Base-by-base conservation (phyloP, 768 basidiomycete species). In the Podaxis pistillaris region DNA sequence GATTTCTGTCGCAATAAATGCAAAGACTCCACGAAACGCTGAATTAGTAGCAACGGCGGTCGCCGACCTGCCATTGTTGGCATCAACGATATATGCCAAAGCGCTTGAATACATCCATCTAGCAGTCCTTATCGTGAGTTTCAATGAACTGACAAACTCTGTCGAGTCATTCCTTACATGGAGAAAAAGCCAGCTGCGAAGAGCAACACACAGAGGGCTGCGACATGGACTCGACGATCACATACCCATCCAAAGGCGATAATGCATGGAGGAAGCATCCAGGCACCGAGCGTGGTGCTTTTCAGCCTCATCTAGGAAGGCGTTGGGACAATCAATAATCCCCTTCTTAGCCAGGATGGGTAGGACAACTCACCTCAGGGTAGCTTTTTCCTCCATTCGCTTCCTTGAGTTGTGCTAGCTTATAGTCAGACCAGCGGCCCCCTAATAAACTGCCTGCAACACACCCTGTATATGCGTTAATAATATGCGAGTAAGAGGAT, bases 11-110 rank as follows among this genome's bases (percentile, higher is more conserved):
- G 86, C 84, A 17, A 90, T 69, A 70, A 90, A 90, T 2, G 88
- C 93, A 15, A 81, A 74, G 3, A 81, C 49, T 0, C 94, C 92
- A 54, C 94, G 83, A 72, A 90, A 90, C 33, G 82, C 83, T 61
- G 89, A 90, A 72, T 96, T 96, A 30, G 82, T 75, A 0, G 93
- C 92, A 6, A 86, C 83, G 1, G 90, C 92, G 2, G 85, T 85
- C 3, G 89, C 86, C 1, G 91, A 91, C 30, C 90, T 83, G 8
- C 94, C 94, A 5, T 80, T 78, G 70, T 96, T 97, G 4, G 92
- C 86, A 67, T 97, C 94, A 15, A 95, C 92, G 37, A 95, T 79
- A 68, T 94, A 96, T 0, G 94, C 89, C 33, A 96, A 74, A 0
- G 90, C 73, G 60, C 74, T 77, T 6, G 74, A 52, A 49, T 77